Base-by-base conservation (phyloP, 805 yeast genomes). In the Metschnikowia aberdeeniae region DNA sequence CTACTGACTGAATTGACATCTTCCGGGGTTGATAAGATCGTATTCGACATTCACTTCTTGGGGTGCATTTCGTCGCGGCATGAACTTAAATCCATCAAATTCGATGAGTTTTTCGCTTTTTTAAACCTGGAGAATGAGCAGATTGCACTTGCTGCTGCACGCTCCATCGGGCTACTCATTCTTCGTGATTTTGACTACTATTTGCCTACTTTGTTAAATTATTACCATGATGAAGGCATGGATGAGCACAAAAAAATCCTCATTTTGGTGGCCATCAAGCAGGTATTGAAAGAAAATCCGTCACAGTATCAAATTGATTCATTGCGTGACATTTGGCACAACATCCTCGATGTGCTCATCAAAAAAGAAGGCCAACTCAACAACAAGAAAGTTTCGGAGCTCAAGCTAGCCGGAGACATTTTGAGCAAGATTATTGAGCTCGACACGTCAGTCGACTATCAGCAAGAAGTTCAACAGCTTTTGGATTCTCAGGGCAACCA, bases 101-200 rank as follows among this genome's bases (percentile, higher is more conserved):
- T 75, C 24, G 67, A 61, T 1, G 64, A 72, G 13, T 59, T 80
- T 52, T 59, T 62, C 52, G 36, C 24, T 3, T 32, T 39, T 22
- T 32, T 31, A 5, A 32, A 39, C 24, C 35, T 32, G 34, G 47
- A 44, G 14, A 75, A 73, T 31, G 63, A 62, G 7, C 45, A 59
- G 5, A 56, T 75, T 5, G 70, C 69, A 43, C 50, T 67, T 6
- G 76, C 77, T 19, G 72, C 84, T 1, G 76, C 84, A 1, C 71
- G 73, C 40, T 70, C 83, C 0, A 57, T 81, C 26, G 84, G 86
- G 1, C 70, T 74, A 10, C 58, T 78, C 20, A 66, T 76, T 8
- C 62, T 73, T 3, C 62, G 63, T 31, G 66, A 77, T 48, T 54
- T 72, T 6, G 54, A 59, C 1, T 58, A 50, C 4, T 70, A 73